Percentiles rank a stretch among this genome's conserved stretches.
phyloP scores from a whole-genome alignment of 139 green algal species.

The Picochlorum costavermella region DNA sequence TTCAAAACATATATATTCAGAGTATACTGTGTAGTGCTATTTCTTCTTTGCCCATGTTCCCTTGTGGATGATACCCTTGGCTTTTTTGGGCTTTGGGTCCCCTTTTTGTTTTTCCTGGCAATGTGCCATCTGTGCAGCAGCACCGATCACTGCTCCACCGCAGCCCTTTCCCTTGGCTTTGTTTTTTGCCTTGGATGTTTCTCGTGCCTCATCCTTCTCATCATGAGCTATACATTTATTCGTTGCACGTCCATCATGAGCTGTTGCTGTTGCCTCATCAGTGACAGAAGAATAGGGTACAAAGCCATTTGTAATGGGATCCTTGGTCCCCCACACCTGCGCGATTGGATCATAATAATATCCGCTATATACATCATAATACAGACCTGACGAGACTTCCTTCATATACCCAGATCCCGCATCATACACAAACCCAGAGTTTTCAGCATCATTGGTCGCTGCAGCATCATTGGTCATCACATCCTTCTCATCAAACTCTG shows the following conservation, averaged over 20 bases:
- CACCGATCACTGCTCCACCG: no score
- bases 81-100: background rate
- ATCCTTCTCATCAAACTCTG: constrained; percentile 37
- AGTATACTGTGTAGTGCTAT: background rate
- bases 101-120: background rate
- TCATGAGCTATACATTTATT: no score
- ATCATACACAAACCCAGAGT: constrained; percentile 43
- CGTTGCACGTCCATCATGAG: no score
- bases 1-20: no score
- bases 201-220: no score
- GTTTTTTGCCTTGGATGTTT: no score
- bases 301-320: constrained; percentile 12
- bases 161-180: no score
- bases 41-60: constrained; percentile 27
- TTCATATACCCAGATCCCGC: constrained; percentile 49
- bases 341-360: constrained; percentile 40
- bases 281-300: background rate
- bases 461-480: constrained; percentile 1
- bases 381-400: constrained; percentile 39
- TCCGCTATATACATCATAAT: constrained; percentile 61
- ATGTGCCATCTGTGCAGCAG: no score
- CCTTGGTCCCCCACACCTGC: constrained; percentile 39
- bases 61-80: constrained; percentile 32
- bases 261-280: background rate
- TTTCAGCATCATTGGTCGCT: background rate